Evolutionary conservation across 1,284 basidiomycete genomes (phyloP), one percentile per base, ranked within the genome.

Genomic region (Fomitopsis pinicola): DNA sequence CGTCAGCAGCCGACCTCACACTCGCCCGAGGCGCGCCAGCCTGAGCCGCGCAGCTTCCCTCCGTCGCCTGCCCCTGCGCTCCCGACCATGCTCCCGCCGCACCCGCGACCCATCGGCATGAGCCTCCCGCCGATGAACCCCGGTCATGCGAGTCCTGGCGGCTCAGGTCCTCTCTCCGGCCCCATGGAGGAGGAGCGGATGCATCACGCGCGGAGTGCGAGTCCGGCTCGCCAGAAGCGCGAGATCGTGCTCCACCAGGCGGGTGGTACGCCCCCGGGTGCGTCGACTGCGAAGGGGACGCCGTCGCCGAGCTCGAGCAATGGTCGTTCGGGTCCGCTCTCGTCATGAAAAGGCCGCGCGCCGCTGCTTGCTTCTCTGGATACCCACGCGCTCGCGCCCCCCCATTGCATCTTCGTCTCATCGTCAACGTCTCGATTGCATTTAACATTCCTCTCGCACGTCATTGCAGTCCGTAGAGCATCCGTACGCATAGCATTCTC

Each of bases 101-200:
- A 89, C 70, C 87, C 88, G 57, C 82, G 86, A n/a, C 89, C 87
- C 9, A 80, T 89, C 58, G 87, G 87, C 80, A 76, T 86, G 56
- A 76, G 80, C 2, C 76, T 88, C 3, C 87, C 87, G 52, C 84
- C 86, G 0, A 87, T 89, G 63, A 33, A 30, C 28, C 28, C 28
- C 48, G 48, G 28, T 10, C 52, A 54, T 26, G 78, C 85, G 42
- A 73, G 88, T 85, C 22, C 68, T 80, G 5, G 42, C 73, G 87
- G 22, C 82, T 84, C n/a, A 81, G 84, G 19, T 22, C 68, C 80
- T 2, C 82, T 81, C 28, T 80, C 79, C 17, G 80, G 79, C n/a
- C 78, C 82, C 65, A 82, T 83, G 79, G 79, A 57, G 35, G 69
- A 74, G 42, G 75, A 84, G 61, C 67, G 68, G 54, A 64, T 66